Evolutionary conservation across 306 rosid species (phyloP).

Genomic region (Corylus avellana): DNA sequence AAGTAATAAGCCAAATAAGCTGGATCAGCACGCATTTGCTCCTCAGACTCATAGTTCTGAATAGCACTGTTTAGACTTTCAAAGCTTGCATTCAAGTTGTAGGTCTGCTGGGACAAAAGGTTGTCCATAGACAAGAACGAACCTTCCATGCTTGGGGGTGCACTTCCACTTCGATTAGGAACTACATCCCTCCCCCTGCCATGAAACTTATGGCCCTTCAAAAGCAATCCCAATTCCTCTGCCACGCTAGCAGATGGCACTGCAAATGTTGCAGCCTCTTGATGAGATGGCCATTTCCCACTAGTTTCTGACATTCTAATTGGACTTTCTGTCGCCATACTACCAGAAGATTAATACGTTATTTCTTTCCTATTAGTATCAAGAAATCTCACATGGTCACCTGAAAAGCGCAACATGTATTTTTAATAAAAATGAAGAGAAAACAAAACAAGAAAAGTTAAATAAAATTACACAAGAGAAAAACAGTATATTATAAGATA

Average conservation of each 20-base stretch:
- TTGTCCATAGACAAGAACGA: conserved; percentile 59
- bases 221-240: conserved; percentile 57
- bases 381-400: conserved; percentile 30
- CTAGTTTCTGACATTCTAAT: conserved; percentile 70
- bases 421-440: conserved; percentile 13
- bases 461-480: not conserved
- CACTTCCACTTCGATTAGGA: conserved; percentile 81
- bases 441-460: not conserved
- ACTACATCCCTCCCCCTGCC: conserved; percentile 45
- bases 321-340: conserved; percentile 76
- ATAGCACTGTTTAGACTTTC: conserved; percentile 44
- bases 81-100: conserved; percentile 39
- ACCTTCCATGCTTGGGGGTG: conserved; percentile 83
- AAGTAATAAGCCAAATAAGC: conserved; percentile 51
- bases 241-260: conserved; percentile 43
- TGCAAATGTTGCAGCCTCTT: conserved; percentile 41
- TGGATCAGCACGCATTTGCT: conserved; percentile 54
- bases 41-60: conserved; percentile 49
- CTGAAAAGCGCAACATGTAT: conserved; percentile 22
- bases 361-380: conserved; percentile 20
- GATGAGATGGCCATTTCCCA: conserved; percentile 68
- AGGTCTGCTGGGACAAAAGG: conserved; percentile 48
- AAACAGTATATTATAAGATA: conserved; percentile 5
- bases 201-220: conserved; percentile 51
- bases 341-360: conserved; percentile 24